These are phyloP conservation scores for Wickerhamomyces subpelliculosus DNA, from an alignment of 805 yeast species.

Conservation along the genomic window DNA sequence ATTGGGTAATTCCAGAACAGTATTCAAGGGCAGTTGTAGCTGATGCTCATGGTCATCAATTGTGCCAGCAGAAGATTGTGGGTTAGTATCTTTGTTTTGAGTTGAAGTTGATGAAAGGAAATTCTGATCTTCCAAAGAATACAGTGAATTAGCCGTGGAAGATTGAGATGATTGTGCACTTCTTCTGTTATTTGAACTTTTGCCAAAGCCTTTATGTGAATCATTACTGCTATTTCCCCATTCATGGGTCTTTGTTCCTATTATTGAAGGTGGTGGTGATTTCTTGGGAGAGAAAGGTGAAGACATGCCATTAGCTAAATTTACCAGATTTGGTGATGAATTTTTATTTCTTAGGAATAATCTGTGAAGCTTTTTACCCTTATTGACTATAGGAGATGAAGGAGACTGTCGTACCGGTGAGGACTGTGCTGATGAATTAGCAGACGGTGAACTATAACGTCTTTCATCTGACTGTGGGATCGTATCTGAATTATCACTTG, in stretches of 20 bases:
- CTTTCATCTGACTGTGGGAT: not conserved
- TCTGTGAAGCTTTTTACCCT: conserved; percentile 16
- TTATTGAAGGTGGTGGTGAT: conserved; percentile 28
- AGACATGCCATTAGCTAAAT: too few species aligned
- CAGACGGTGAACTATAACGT: not conserved
- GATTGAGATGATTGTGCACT: not conserved
- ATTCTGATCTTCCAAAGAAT: not conserved
- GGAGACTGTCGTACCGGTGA: conserved; percentile 6
- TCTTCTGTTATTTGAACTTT: not conserved
- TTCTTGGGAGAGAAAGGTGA: conserved; percentile 15
- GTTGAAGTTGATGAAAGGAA: not conserved
- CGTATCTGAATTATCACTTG: too few species aligned
- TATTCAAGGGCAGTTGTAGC: conserved; percentile 13
- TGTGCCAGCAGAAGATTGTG: too few species aligned
- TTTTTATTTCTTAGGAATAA: conserved; percentile 17
- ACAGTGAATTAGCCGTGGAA: not conserved
- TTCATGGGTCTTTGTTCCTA: conserved; percentile 43
- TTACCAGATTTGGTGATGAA: conserved; percentile 9
- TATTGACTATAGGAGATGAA: conserved; percentile 5
- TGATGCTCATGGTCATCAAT: too few species aligned
- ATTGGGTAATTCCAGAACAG: conserved; percentile 16
- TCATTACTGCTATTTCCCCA: conserved; percentile 31
- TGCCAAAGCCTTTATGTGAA: not conserved
- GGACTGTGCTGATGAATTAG: conserved; percentile 1
- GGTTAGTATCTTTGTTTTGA: not conserved